Base-by-base conservation (phyloP, 2,329 filamentous ascomycete species). In the Botrytis tulipae region DNA sequence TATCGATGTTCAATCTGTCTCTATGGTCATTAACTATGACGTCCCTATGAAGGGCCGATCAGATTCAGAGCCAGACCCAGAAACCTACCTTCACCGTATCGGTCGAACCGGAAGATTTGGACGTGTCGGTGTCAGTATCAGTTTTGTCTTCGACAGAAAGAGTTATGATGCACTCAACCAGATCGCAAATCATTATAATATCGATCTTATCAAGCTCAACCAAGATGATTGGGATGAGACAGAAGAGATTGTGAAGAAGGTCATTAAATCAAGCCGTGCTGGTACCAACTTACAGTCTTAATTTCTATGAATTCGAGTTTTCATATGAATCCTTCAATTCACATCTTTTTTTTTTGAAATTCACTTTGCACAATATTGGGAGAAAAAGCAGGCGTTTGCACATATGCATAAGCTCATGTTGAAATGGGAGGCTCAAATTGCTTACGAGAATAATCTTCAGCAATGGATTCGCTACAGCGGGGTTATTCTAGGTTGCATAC, bases 21-120 rank as follows among this genome's bases (percentile, higher is more conserved):
- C 94, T 16, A 96, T 99, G 91, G 96, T 99, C 71, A 94, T 99
- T 86, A 99, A 99, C 86, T 99, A 99, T 83, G 92, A 94, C 78
- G 92, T 94, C 73, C 92, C 92, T 37, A 92, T 92, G 86, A 91
- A 92, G 80, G 91, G 92, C 59, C 84, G 87, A 46, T 90, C 92
- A 29, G 95, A 98, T 78, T 87, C 87, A 42, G 93, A 96, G 83
- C 92, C 95, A 22, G 96, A 99, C 81, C 91, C 91, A 65, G 95
- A 98, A 85, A 99, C 96, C 0, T 99, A 99, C 81, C 91, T 99
- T 67, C 96, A 99, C 87, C 93, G 96, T 81, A 99, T 99, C 79
- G 96, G 96, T 75, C 94, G 96, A 80, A 99, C 96, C 22, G 96
- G 96, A 76, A 93, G 96, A 77, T 99, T 99, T 79, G 96, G 96